phyloP scores from a whole-genome alignment of 2,329 filamentous ascomycete genomes.

The Fusarium nanum region DNA sequence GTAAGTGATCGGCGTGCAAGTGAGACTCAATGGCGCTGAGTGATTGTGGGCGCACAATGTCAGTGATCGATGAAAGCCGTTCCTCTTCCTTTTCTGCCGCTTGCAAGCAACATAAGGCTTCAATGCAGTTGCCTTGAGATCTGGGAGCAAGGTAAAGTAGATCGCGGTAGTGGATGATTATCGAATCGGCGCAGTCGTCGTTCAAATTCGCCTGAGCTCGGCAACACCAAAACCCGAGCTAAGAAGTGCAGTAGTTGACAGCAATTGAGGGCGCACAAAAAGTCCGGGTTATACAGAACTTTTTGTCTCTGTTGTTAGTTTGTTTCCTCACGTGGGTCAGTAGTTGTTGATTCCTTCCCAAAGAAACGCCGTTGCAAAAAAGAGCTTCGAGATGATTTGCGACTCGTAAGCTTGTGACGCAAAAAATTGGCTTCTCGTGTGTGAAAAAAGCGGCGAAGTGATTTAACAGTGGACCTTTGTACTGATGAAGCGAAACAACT shows the following conservation, averaged over 20 bases:
- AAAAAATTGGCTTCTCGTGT: slow-evolving; percentile 32
- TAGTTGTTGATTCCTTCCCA: slow-evolving; percentile 8
- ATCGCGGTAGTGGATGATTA: not conserved
- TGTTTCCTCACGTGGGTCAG: slow-evolving; percentile 25
- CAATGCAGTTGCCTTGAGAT: not conserved
- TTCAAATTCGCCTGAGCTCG: slow-evolving; percentile 6
- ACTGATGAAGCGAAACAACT: slow-evolving; percentile 33
- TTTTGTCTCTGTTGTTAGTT: slow-evolving; percentile 20
- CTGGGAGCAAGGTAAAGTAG: not conserved
- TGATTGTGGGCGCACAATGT: slow-evolving; percentile 12
- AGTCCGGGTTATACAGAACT: slow-evolving; percentile 23
- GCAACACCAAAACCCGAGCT: slow-evolving; percentile 21
- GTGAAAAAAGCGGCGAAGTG: slow-evolving; percentile 30
- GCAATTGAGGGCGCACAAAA: slow-evolving; percentile 17
- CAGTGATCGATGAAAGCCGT: not conserved
- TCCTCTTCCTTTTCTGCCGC: slow-evolving; percentile 4
- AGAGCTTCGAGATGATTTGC: slow-evolving; percentile 26
- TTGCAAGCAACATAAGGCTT: slow-evolving; percentile 5
- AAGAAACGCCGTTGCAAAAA: slow-evolving; percentile 23
- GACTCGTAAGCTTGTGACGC: slow-evolving; percentile 43
- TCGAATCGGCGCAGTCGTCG: slow-evolving; percentile 8
- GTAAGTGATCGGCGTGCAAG: not conserved
- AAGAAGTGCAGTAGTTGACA: slow-evolving; percentile 29
- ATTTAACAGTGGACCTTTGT: slow-evolving; percentile 36
- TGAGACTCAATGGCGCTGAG: slow-evolving; percentile 3